Base-by-base conservation (phyloP, 2,329 filamentous ascomycete genomes). In the Erysiphe neolycopersici region DNA sequence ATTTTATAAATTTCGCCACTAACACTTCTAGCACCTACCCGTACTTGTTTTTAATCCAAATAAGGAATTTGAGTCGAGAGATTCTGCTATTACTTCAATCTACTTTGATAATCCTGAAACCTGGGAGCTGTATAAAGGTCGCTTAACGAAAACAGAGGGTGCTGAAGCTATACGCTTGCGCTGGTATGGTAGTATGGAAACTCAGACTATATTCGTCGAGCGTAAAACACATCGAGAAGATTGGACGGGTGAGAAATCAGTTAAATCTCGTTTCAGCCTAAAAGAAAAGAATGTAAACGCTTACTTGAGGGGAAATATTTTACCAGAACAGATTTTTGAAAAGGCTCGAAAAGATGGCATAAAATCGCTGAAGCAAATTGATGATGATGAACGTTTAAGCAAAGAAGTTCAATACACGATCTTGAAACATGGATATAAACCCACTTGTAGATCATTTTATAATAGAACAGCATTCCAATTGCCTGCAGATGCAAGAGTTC, bases 251-350 rank as follows among this genome's bases (percentile, higher is more conserved):
- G 89, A 98, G 60, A 93, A 95, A 63, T 95, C 87, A 1, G 89
- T 98, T 62, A 98, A 98, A 64, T 87, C 89, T 38, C 79, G 89
- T 38, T 98, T 98, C 56, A 70, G 80, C 9, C 68, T 89, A 50
- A 95, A 98, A 64, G 89, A 98, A 64, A 98, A 98, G 68, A 81
- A 94, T 49, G 79, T 98, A 56, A 95, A 95, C 56, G 70, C 82
- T 13, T 98, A 85, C 58, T 65, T 98, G 60, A 68, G 69, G 42
- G 89, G 89, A 44, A 75, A 84, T 53, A 68, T 92, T 56, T 81
- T 84, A 1, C 85, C 89, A 0, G 74, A 78, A 33, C 76, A 81
- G 47, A 73, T 91, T n/a, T 95, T 98, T 49, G 87, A 95, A 54
- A 98, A 98, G 65, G 83, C 84, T 56, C 76, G 87, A 45, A 89